Percentiles rank a stretch among this genome's conserved stretches.
These are phyloP conservation scores for Bonia amplexicaulis DNA, from an alignment of 176 grass and related monocot genomes.

Conservation along the genomic window DNA sequence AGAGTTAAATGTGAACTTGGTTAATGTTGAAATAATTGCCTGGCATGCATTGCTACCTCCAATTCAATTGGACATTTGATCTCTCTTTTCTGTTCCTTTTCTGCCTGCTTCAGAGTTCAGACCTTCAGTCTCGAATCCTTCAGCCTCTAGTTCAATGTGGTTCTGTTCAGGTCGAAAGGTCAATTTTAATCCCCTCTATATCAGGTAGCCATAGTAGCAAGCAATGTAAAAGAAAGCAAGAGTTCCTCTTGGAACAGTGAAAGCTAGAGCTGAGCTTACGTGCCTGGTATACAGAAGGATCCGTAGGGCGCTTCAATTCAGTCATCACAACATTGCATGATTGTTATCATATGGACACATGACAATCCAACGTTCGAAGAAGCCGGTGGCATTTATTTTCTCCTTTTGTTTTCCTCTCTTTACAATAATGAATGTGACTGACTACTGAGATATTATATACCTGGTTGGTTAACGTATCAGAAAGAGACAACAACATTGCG, in stretches of 20 bases:
- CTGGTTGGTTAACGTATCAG: background rate
- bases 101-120: background rate
- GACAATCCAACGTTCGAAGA: background rate
- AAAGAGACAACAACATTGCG: constrained; percentile 14
- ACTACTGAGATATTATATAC: constrained; percentile 44
- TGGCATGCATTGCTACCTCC: background rate
- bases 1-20: background rate
- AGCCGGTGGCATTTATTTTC: constrained; percentile 7
- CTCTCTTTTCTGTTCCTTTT: background rate
- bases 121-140: background rate
- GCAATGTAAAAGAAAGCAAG: background rate
- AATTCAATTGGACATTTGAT: background rate
- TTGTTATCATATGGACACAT: background rate
- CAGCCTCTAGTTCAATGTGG: background rate
- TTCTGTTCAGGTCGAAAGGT: background rate
- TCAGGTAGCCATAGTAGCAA: background rate
- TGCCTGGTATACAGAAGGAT: background rate
- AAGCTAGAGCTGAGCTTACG: background rate
- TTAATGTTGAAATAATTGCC: background rate
- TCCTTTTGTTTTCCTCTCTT: constrained; percentile 19
- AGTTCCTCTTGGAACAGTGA: background rate
- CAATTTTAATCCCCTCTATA: background rate
- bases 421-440: constrained; percentile 43
- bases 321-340: background rate
- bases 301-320: background rate